Percentiles rank a stretch among this genome's conserved stretches.
These are phyloP conservation scores for Agaricus blazei DNA, from an alignment of 768 basidiomycete species.

Conservation along the genomic window DNA sequence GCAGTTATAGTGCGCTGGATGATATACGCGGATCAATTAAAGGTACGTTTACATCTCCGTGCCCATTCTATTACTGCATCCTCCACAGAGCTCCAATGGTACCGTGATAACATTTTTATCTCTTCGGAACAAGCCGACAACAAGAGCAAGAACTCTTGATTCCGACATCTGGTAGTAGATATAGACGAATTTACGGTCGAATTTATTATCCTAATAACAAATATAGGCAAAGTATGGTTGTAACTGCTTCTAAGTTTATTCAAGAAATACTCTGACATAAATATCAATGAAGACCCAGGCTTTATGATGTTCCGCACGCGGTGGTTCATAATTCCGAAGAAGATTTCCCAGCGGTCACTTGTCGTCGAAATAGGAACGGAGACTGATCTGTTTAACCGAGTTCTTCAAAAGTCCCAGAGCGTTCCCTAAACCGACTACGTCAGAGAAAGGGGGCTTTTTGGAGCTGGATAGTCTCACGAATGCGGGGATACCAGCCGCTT, in stretches of 20 bases:
- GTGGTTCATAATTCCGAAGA: neutral
- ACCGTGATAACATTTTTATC: constrained; percentile 69
- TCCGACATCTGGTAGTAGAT: too few species aligned
- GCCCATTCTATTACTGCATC: neutral
- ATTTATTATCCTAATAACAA: neutral
- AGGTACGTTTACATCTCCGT: constrained; percentile 35
- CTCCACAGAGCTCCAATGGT: constrained; percentile 69
- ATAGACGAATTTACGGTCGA: neutral
- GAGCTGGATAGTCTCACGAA: constrained; percentile 35
- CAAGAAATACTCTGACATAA: too few species aligned
- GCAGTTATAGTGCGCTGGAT: constrained; percentile 59
- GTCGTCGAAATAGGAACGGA: neutral
- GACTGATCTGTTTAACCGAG: neutral
- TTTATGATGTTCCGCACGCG: too few species aligned
- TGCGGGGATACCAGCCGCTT: constrained; percentile 61
- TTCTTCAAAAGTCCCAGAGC: constrained; percentile 63
- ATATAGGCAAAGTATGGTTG: too few species aligned
- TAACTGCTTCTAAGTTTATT: too few species aligned
- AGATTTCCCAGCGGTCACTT: neutral
- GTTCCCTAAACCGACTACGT: constrained; percentile 38
- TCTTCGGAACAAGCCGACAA: constrained; percentile 12
- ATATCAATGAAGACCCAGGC: too few species aligned
- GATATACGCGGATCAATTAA: constrained; percentile 75
- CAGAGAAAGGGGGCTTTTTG: neutral
- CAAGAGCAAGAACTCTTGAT: neutral